Percentiles rank a stretch among this genome's conserved stretches.
These are phyloP conservation scores for Boletus subcaerulescens DNA, from an alignment of 768 basidiomycete genomes.

Conservation along the genomic window DNA sequence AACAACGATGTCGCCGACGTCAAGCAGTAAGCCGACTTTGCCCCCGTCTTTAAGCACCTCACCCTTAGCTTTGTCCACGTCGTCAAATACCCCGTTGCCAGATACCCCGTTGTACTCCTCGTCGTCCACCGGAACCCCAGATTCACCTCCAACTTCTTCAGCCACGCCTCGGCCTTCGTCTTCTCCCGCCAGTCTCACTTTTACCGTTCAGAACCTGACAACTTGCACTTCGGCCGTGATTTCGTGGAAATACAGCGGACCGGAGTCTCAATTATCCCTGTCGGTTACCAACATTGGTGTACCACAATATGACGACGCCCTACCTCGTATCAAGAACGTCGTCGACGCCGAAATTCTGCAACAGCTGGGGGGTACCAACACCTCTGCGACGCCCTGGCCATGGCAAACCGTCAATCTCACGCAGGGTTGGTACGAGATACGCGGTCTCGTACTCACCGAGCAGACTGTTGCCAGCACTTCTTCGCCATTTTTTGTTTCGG, in stretches of 20 bases:
- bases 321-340: conserved; percentile 1
- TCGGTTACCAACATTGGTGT: conserved; percentile 41
- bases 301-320: conserved; percentile 18
- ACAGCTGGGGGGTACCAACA: conserved; percentile 27
- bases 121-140: conserved; percentile 3
- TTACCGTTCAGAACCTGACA: conserved; percentile 31
- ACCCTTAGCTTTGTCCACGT: not conserved
- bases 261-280: conserved; percentile 29
- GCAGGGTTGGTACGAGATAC: conserved; percentile 46
- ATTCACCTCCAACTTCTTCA: conserved; percentile 15
- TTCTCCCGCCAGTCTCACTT: conserved; percentile 16
- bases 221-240: conserved; percentile 35
- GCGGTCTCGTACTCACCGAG: conserved; percentile 15
- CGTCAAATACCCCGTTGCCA: not conserved
- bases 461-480: conserved; percentile 19
- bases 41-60: conserved; percentile 5
- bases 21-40: conserved; percentile 13
- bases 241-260: conserved; percentile 41
- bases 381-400: conserved; percentile 27
- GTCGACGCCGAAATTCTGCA: conserved; percentile 10
- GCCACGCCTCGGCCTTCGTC: conserved; percentile 13
- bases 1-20: conserved; percentile 14
- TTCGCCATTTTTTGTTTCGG: conserved; percentile 33
- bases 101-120: not conserved
- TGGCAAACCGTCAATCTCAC: conserved; percentile 49